Percentiles rank a stretch among this genome's conserved stretches.
Conservation (phyloP, 441 rosid species). For the Dalechampia spathulata region DNA sequence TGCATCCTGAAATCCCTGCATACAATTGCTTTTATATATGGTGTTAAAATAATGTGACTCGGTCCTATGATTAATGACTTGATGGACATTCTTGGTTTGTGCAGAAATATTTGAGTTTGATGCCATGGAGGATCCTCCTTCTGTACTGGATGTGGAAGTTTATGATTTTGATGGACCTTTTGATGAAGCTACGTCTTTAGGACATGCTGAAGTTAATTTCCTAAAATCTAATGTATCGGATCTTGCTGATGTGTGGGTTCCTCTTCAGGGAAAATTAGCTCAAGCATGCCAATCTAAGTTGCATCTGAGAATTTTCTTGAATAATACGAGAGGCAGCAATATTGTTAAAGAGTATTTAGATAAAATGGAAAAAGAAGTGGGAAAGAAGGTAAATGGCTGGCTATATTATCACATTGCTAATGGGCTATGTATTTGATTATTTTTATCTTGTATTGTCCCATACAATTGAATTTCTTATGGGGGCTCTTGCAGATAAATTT, state of each 20-base stretch:
- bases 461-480: constrained; percentile 8
- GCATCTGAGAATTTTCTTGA: constrained; percentile 82
- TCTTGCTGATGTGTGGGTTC: constrained; percentile 88
- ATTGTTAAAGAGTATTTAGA: constrained; percentile 72
- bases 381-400: constrained; percentile 63
- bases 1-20: constrained; percentile 6
- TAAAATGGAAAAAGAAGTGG: constrained; percentile 99
- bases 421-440: constrained; percentile 2
- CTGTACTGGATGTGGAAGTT: constrained; percentile 82
- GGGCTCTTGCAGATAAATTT: constrained; percentile 60
- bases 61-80: constrained; percentile 7
- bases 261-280: constrained; percentile 82
- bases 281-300: constrained; percentile 92
- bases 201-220: constrained; percentile 82
- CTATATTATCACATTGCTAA: constrained; percentile 8
- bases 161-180: constrained; percentile 95
- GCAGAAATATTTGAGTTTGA: constrained; percentile 98
- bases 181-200: constrained; percentile 78
- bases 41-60: constrained; percentile 1
- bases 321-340: constrained; percentile 78
- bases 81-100: constrained; percentile 15
- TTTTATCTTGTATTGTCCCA: constrained; percentile 8
- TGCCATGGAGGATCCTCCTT: constrained; percentile 98
- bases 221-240: constrained; percentile 74
- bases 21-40: not conserved